A percentile compares a stretch with the other conserved stretches of the same genome.
Conservation (phyloP, 208 protist species). For the Angomonas ambiguus region DNA sequence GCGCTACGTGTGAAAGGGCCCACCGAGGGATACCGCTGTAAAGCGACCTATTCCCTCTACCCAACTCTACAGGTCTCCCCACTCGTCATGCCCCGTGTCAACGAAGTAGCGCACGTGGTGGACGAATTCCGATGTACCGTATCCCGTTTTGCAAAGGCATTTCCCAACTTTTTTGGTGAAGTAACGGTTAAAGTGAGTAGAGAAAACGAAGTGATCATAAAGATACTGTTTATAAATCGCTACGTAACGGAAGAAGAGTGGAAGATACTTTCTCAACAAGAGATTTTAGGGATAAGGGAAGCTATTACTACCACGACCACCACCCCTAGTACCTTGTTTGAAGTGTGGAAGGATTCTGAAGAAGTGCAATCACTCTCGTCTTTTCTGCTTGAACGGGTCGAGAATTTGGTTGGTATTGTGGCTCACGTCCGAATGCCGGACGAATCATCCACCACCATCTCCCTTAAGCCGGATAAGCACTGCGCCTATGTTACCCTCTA, state of each 20-base stretch:
- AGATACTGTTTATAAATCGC: constrained; percentile 34
- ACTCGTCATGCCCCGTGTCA: constrained; percentile 20
- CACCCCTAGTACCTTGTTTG: constrained; percentile 22
- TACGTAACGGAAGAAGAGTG: neutral
- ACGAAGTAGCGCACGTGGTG: constrained; percentile 18
- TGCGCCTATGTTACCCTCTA: constrained; percentile 29
- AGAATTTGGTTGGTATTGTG: constrained; percentile 19
- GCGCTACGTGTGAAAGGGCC: constrained; percentile 24
- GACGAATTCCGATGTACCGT: constrained; percentile 11
- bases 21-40: constrained; percentile 26
- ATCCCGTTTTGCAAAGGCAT: constrained; percentile 2
- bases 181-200: constrained; percentile 37
- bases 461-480: constrained; percentile 36
- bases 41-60: constrained; percentile 40
- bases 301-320: too few relatives aligned
- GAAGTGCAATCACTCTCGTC: constrained; percentile 19
- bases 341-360: constrained; percentile 16
- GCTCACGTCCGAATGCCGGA: constrained; percentile 24
- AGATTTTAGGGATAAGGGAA: neutral
- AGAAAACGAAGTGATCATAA: constrained; percentile 20
- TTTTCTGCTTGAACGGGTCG: constrained; percentile 12
- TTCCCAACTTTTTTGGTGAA: constrained; percentile 36
- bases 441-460: too few relatives aligned
- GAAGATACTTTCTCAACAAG: neutral
- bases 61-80: constrained; percentile 21